Base-by-base conservation (phyloP, 208 protist genomes). In the Trypanosoma avium region DNA sequence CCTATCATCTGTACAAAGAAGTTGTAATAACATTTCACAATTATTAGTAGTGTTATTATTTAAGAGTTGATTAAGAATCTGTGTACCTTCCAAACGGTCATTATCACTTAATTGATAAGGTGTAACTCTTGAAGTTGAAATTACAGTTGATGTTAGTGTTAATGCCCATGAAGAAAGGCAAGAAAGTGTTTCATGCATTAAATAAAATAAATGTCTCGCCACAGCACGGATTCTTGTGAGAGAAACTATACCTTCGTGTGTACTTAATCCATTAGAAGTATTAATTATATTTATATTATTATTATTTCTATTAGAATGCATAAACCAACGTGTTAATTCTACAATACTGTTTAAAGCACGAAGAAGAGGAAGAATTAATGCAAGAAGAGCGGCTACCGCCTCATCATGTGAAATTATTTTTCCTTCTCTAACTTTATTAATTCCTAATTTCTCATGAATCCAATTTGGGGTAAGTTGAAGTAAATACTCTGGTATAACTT, bases 171-270 rank as follows among this genome's bases (percentile, higher is more conserved):
- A 40, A 9, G 66, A 71, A 21, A 71, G 9, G n/a, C 66, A 71
- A 29, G 29, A 71, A 17, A 71, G 35, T 6, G 48, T 32, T 30
- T 71, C 66, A 42, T 71, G 66, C 6, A 71, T 36, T 1, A 71
- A 40, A 48, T 71, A 71, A 50, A 71, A 71, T 1, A 71, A 36
- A 43, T 71, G 66, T 42, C 57, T 52, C 17, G 66, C 45, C 7
- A 27, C 29, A 1, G 19, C 43, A 30, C 40, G 30, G 24, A 64
- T 38, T 33, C n/a, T 30, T 12, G 52, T 22, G 19, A 64, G 10
- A 17, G 35, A 22, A 43, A 58, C 22, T 21, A 12, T 36, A 21
- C 47, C 36, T 24, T 40, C 48, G 19, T 3, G 3, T 17, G 53
- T 12, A 49, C 19, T 17, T 45, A 13, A 13, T 13, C 10, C 10